A percentile compares a stretch with the other conserved stretches of the same genome.
These are phyloP conservation scores for Chlorella sorokiniana DNA, from an alignment of 139 green algal genomes.

Conservation along the genomic window DNA sequence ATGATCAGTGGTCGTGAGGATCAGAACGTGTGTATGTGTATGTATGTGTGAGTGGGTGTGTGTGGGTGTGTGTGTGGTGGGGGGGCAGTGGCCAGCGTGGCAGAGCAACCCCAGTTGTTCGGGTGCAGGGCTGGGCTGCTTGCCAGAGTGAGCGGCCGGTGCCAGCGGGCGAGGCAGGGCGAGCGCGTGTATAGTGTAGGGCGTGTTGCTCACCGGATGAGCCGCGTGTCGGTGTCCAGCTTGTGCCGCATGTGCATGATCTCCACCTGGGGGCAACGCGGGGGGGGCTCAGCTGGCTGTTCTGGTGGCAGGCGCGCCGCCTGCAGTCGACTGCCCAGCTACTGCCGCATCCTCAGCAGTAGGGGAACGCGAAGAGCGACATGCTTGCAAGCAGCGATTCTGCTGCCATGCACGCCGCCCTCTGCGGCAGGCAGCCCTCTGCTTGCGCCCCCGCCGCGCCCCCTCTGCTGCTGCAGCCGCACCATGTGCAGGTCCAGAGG, in stretches of 20 bases:
- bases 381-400: too few relatives aligned
- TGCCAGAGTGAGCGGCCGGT: neutral
- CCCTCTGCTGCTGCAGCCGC: neutral
- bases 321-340: too few relatives aligned
- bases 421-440: neutral
- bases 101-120: too few relatives aligned
- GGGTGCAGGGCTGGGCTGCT: neutral
- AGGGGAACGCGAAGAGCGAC: too few relatives aligned
- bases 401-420: too few relatives aligned
- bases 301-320: neutral
- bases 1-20: neutral
- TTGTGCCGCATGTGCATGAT: slow-evolving; percentile 99
- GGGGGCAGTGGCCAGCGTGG: too few relatives aligned
- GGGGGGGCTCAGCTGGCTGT: neutral
- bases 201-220: slow-evolving; percentile 67
- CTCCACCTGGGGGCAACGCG: slow-evolving; percentile 83
- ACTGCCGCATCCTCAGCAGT: too few relatives aligned
- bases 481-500: slow-evolving; percentile 97
- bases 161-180: too few relatives aligned
- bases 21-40: neutral
- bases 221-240: slow-evolving; percentile 90
- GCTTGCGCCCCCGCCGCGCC: neutral
- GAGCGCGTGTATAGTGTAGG: neutral
- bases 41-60: too few relatives aligned
- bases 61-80: too few relatives aligned